phyloP scores from a whole-genome alignment of 352 stramenopile genomes.

The Discostella stelligera region DNA sequence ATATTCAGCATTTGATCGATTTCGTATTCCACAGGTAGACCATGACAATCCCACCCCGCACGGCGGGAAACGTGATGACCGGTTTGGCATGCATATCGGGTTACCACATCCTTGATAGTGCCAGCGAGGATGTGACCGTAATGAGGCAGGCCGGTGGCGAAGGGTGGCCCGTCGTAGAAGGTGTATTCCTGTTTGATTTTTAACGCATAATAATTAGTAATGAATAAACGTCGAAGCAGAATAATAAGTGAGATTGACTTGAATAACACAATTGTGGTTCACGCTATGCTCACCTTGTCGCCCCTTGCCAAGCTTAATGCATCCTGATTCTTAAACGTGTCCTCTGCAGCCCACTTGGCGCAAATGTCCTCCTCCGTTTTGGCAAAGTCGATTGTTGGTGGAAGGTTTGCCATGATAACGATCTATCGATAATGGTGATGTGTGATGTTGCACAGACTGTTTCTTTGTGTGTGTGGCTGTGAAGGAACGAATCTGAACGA shows the following conservation, averaged over 20 bases:
- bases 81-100: conserved; percentile 98
- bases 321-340: conserved; percentile 82
- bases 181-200: conserved; percentile 86
- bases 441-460: no score
- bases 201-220: background rate
- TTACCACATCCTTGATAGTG: conserved; percentile 99
- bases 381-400: conserved; percentile 81
- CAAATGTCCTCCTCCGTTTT: conserved; percentile 83
- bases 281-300: conserved; percentile 62
- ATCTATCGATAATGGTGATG: no score
- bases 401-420: conserved; percentile 66
- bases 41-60: conserved; percentile 99
- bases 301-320: conserved; percentile 64
- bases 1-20: conserved; percentile 99
- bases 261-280: no score
- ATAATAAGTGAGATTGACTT: no score
- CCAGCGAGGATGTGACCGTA: conserved; percentile 98
- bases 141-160: conserved; percentile 97
- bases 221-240: no score
- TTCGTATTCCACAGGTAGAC: conserved; percentile 97
- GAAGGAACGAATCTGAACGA: no score
- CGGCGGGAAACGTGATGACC: conserved; percentile 95
- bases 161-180: conserved; percentile 99
- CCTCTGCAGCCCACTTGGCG: conserved; percentile 78
- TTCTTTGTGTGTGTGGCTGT: no score